Evolutionary conservation across 805 yeast genomes (phyloP).

Genomic region (Spathaspora girioi): DNA sequence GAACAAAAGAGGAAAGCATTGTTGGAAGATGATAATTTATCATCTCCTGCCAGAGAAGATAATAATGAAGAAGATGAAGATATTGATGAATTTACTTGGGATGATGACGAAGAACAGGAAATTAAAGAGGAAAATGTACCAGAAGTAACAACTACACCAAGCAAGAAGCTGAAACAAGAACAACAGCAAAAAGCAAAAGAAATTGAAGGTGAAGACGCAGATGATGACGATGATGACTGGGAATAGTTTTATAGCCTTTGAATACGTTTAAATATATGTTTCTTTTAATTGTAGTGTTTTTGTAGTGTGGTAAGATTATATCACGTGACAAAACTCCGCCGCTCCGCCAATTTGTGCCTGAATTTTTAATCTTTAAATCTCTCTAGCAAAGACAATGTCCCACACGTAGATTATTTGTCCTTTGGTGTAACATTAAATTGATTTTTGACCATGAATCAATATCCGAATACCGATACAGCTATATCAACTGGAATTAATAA

Average conservation of each 20-base stretch:
- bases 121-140: conserved; percentile 25
- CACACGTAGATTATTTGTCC: too few species aligned
- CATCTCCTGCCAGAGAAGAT: conserved; percentile 9
- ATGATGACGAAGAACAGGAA: conserved; percentile 48
- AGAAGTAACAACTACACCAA: background rate
- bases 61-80: conserved; percentile 47
- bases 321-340: too few species aligned
- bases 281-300: too few species aligned
- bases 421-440: too few species aligned
- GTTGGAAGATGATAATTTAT: conserved; percentile 31
- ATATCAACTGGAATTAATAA: background rate
- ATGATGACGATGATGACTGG: conserved; percentile 57
- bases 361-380: too few species aligned
- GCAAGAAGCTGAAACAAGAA: background rate
- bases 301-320: too few species aligned
- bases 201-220: background rate
- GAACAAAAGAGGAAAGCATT: conserved; percentile 67
- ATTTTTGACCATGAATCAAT: background rate
- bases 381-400: too few species aligned
- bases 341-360: too few species aligned
- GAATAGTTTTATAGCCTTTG: conserved; percentile 28
- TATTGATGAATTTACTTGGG: conserved; percentile 37
- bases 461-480: background rate
- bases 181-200: background rate
- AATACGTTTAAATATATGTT: too few species aligned